Base-by-base conservation (phyloP, 2,329 filamentous ascomycete genomes). In the Penicillium palitans region DNA sequence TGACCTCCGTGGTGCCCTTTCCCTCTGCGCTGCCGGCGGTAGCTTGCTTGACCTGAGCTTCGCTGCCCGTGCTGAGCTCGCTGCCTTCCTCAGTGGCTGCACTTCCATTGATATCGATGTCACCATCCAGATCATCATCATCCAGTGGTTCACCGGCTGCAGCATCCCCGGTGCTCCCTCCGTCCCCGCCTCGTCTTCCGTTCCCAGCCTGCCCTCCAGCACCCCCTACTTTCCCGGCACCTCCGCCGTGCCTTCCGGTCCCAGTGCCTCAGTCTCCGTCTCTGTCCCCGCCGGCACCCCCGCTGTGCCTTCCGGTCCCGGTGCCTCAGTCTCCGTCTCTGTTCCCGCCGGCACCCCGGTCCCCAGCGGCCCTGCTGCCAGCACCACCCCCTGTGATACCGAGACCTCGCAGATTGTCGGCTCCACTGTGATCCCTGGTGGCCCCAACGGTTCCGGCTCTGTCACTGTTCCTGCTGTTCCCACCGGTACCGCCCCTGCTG, bases 91-190 rank as follows among this genome's bases (percentile, higher is more conserved):
- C 27, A 64, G 68, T 66, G 74, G 74, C 58, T 68, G 63, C 64
- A 61, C 61, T 39, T 47, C 47, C 44, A 57, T 68, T 35, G 53
- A 67, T 24, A 62, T 68, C 48, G 63, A 63, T 29, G 48, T 80
- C 13, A 73, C 73, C 52, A 80, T 86, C 56, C 79, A 81, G 27
- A 70, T 82, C 61, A 83, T 83, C 61, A 72, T 80, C 59, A 75
- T 83, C 62, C 61, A 70, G 57, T 74, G 71, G 71, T 65, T 74
- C 56, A 72, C 68, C 42, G 72, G 71, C 59, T 72, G 70, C 65
- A 62, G 64, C 51, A 57, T 68, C 37, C 61, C 68, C 42, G 65
- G 67, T 61, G 63, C 59, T 35, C 61, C 63, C 55, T 41, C 56
- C 37, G 29, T 42, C 51, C 39, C 53, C 48, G 53, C 63, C 12